Base-by-base conservation (phyloP, 352 stramenopile genomes). In the Thalassiosira mediterranea region DNA sequence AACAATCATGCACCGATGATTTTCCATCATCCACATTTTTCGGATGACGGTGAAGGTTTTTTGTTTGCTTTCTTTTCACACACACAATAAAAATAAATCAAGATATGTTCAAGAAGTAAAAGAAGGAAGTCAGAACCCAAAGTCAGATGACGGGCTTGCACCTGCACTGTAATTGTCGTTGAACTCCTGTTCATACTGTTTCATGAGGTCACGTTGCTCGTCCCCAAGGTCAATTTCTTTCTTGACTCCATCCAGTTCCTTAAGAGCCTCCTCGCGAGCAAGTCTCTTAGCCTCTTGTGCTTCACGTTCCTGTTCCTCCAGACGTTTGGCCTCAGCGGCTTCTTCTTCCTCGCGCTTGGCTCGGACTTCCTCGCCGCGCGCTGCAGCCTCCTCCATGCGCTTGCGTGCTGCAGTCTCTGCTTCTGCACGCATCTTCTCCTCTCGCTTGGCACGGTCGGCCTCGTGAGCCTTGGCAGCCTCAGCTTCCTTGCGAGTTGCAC, bases 201-300 rank as follows among this genome's bases (percentile, higher is more conserved):
- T 84, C 84, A 93, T 91, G 2, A 93, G 61, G 63, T 90, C 78
- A 34, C 87, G 70, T 51, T 90, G 79, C 23, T 57, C 82, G 42
- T 93, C 87, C 28, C 34, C 34, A 21, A 93, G 63, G 75, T 93
- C 84, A 72, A 93, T 79, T 23, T 84, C 91, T 52, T 87, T 86
- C 64, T 89, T 65, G 10, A 90, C 77, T 60, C 83, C 81, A 56
- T 88, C 71, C 15, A 85, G 62, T 64, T 90, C 56, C 25, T 81
- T 69, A 25, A 82, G 62, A 29, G 70, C 77, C 26, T 81, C 62
- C 65, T 91, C 87, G 34, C 83, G 76, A 32, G 84, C 85, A 32
- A 81, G 83, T 37, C 78, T 69, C 25, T 72, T 46, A 28, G 71
- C 58, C 47, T 89, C 83, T 62, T 90, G 73, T 13, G 80, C 87